Evolutionary conservation across 192 early-diverging fungal genomes (phyloP), one percentile per base, ranked within the genome.

Genomic region (Backusella westeae): DNA sequence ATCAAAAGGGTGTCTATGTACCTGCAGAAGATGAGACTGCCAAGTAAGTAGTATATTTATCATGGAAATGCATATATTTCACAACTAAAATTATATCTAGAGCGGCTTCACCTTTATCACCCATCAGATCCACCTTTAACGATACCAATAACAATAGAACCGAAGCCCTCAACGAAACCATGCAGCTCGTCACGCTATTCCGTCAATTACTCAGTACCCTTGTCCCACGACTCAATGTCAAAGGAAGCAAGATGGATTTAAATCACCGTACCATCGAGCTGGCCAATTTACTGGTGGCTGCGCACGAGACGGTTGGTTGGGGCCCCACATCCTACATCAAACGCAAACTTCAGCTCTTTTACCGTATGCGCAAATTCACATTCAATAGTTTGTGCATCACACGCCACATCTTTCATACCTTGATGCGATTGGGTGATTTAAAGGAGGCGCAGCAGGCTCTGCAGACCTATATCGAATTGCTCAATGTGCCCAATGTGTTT

Each of bases 381-480:
- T 93, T 90, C 84, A 91, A 94, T 77, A 91, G 90, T 69, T 90
- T 91, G 17, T 82, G 85, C 2, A 84, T 92, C 49, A 44, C 90
- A 67, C 91, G 91, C 1, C 90, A 90, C 73, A 80, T 93, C 8
- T 83, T 91, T 69, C 78, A 85, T 34, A 79, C 86, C 0, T 83
- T 91, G 19, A 76, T 88, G 5, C 73, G 76, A 23, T 75, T 87
- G 9, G 93, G 93, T 53, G 89, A 93, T 68, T 90, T 87, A 74
- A 87, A 90, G 67, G 92, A 94, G 78, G 93, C 92, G 0, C 83
- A 87, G 19, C 77, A 90, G 75, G 91, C 91, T 26, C 73, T 94
- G 12, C 75, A 79, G 52, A 83, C 89, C 1, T 94, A 94, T 79
- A 69, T 85, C 52, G 77, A 83, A 34, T 78, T 91, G 76, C 83